Conservation (phyloP, 2,329 filamentous ascomycete species). For the Eutypella sp. region DNA sequence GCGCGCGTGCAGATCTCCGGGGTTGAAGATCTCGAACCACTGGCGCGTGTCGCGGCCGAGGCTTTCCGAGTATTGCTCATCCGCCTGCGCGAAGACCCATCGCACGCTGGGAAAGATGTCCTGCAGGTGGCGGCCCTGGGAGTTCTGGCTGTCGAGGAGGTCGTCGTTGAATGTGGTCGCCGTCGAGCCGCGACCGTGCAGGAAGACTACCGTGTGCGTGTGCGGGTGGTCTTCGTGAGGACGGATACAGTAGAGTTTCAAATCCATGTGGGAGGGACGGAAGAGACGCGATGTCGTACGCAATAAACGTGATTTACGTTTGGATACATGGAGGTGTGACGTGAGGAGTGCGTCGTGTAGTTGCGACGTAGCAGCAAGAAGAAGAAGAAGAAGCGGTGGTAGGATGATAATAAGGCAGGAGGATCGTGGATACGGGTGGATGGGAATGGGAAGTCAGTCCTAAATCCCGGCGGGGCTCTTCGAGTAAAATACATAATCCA, state of each 20-base stretch:
- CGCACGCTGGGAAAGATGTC: slow-evolving; percentile 39
- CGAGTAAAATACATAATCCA: too few relatives aligned
- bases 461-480: too few relatives aligned
- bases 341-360: not conserved
- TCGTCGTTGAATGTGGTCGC: slow-evolving; percentile 27
- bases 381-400: not conserved
- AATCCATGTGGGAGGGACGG: not conserved
- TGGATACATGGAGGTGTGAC: not conserved
- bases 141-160: slow-evolving; percentile 26
- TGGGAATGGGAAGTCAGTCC: too few relatives aligned
- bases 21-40: slow-evolving; percentile 48
- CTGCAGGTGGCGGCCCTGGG: slow-evolving; percentile 27
- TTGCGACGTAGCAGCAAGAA: not conserved
- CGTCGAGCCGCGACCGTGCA: slow-evolving; percentile 39
- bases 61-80: slow-evolving; percentile 22
- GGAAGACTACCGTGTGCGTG: slow-evolving; percentile 35
- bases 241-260: slow-evolving; percentile 1
- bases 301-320: too few relatives aligned
- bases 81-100: slow-evolving; percentile 46
- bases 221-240: slow-evolving; percentile 28
- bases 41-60: slow-evolving; percentile 28
- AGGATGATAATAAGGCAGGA: too few relatives aligned
- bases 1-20: slow-evolving; percentile 30
- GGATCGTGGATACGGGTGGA: too few relatives aligned
- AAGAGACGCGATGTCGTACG: too few relatives aligned